Conservation (phyloP, 495 filamentous ascomycete species). For the Diplogelasinospora grovesii region DNA sequence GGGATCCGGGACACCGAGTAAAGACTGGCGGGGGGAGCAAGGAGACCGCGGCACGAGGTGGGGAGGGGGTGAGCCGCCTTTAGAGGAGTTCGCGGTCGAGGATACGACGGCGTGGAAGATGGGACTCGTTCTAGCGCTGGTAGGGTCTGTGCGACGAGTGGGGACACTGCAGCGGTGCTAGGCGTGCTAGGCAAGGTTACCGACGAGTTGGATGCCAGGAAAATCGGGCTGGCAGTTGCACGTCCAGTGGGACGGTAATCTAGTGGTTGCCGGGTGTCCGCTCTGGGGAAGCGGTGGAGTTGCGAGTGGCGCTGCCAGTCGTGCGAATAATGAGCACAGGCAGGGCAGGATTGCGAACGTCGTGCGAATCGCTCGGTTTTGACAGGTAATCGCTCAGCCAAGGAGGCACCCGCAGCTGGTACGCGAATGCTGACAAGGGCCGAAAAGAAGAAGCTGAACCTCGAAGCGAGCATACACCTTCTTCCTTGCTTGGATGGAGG, state of each 20-base stretch:
- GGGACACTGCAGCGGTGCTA: conserved; percentile 16
- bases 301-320: no score
- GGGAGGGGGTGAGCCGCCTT: not conserved
- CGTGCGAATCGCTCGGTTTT: no score
- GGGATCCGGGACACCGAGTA: not conserved
- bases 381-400: no score
- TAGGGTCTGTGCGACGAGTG: conserved; percentile 21
- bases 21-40: not conserved
- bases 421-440: no score
- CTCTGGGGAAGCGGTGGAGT: conserved; percentile 2
- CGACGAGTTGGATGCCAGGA: conserved; percentile 22
- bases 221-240: conserved; percentile 12
- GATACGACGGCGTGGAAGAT: not conserved
- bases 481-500: no score
- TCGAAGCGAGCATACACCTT: no score
- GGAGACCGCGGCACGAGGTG: conserved; percentile 3
- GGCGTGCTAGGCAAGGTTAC: conserved; percentile 13
- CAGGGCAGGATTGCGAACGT: no score
- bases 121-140: conserved; percentile 2
- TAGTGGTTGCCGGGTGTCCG: not conserved
- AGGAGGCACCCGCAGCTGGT: no score
- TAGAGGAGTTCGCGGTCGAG: not conserved
- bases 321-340: no score
- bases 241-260: conserved; percentile 5
- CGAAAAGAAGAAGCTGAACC: no score